Base-by-base conservation (phyloP, 2,329 filamentous ascomycete genomes). In the Aplosporella prunicola region DNA sequence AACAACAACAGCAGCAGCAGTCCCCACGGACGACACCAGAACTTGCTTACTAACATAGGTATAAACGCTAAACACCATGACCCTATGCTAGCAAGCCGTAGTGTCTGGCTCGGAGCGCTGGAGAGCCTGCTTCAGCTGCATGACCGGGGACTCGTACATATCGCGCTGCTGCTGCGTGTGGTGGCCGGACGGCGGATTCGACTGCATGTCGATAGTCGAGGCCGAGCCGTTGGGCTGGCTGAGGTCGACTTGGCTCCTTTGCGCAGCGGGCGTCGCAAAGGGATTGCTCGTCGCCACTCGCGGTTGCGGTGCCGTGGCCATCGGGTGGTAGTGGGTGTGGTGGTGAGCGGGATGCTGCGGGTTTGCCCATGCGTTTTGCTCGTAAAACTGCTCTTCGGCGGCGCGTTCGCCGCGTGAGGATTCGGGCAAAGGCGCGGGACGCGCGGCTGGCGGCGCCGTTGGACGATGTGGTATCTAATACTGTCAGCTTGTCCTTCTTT, bases 331-430 rank as follows among this genome's bases (percentile, higher is more conserved):
- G 14, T 57, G 53, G 4, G 53, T 14, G 30, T 59, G 52, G 20
- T 57, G 56, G 31, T 61, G 58, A n/a, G 52, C 55, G 9, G 57
- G 58, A 40, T 60, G 57, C 47, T 89, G 84, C 13, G 87, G 85
- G 54, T 93, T 93, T 23, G 87, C 86, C 88, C 88, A 95, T 1
- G 87, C 82, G 5, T 84, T 93, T 48, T 89, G 80, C 52, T 93
- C 84, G 39, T 93, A 72, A 49, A 91, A 93, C 45, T 89, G 82
- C 57, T 93, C 85, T 50, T 84, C 83, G 16, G 83, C 83, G 80
- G 50, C 74, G 72, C 43, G 76, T 60, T 50, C 66, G 63, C 51
- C 63, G 52, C 47, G 60, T 49, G 47, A 62, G 5, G 52, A 51
- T 38, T 55, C 51, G 28, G 48, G 41, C 31, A 55, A 55, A 2